Evolutionary conservation across 805 yeast species (phyloP).

Genomic region (Suhomyces sp.): DNA sequence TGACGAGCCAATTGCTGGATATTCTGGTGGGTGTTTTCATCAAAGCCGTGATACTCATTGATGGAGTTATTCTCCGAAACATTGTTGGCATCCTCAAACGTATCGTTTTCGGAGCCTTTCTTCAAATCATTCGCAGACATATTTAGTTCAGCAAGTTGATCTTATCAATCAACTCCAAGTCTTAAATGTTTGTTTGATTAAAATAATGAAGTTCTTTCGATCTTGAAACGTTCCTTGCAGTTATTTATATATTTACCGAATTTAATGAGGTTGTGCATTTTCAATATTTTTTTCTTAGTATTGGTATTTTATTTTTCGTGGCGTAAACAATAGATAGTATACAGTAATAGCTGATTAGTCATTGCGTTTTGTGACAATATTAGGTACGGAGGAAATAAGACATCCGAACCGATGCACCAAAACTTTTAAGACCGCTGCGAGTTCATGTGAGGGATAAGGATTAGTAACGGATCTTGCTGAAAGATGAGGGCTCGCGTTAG

Average conservation of each 20-base stretch:
- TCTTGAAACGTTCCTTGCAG: background rate
- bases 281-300: background rate
- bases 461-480: background rate
- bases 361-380: background rate
- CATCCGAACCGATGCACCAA: background rate
- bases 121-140: slow-evolving; percentile 10
- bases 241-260: background rate
- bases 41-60: slow-evolving; percentile 14
- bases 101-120: slow-evolving; percentile 1
- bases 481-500: background rate
- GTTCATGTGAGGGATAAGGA: background rate
- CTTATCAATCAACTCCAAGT: background rate
- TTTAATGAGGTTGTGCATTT: background rate
- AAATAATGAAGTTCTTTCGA: background rate
- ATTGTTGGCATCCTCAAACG: background rate
- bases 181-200: background rate
- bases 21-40: slow-evolving; percentile 9
- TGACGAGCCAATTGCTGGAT: slow-evolving; percentile 24
- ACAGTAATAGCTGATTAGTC: background rate
- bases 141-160: background rate
- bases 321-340: background rate
- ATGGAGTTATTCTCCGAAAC: slow-evolving; percentile 11
- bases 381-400: background rate
- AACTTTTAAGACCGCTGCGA: too few relatives aligned
- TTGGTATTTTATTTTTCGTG: background rate